Percentiles rank a stretch among this genome's conserved stretches.
phyloP scores from a whole-genome alignment of 306 rosid genomes.

The Fragaria ananassa region DNA sequence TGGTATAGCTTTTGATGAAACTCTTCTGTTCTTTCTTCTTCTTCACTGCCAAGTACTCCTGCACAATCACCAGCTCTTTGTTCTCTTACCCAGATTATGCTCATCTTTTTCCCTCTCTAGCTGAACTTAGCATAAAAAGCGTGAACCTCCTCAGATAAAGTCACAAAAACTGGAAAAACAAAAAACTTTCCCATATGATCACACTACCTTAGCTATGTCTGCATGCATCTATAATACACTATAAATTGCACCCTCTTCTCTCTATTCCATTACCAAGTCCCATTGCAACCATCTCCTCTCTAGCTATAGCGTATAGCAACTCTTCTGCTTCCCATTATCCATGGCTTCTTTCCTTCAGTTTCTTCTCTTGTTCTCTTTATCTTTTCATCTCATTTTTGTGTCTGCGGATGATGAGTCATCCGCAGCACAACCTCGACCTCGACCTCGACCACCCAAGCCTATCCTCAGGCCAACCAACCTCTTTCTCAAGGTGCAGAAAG shows the following conservation, averaged over 20 bases:
- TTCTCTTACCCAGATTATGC: conserved; percentile 10
- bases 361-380: not conserved
- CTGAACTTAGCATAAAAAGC: conserved; percentile 6
- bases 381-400: not conserved
- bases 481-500: conserved; percentile 33
- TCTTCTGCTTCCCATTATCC: not conserved
- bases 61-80: conserved; percentile 19
- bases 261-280: not conserved
- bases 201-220: conserved; percentile 14
- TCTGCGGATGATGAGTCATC: conserved; percentile 2
- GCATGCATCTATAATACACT: not conserved
- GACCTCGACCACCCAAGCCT: not conserved
- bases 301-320: not conserved
- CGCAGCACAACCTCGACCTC: not conserved
- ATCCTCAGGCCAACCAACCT: conserved; percentile 26
- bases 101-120: not conserved
- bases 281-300: not conserved
- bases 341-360: conserved; percentile 12
- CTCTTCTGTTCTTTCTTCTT: not conserved
- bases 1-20: not conserved
- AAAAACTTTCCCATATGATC: not conserved
- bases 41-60: conserved; percentile 28
- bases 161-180: not conserved
- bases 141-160: conserved; percentile 5
- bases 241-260: not conserved